Evolutionary conservation across 371 early-diverging fungal genomes (phyloP).

Genomic region (Smittium mucronatum): DNA sequence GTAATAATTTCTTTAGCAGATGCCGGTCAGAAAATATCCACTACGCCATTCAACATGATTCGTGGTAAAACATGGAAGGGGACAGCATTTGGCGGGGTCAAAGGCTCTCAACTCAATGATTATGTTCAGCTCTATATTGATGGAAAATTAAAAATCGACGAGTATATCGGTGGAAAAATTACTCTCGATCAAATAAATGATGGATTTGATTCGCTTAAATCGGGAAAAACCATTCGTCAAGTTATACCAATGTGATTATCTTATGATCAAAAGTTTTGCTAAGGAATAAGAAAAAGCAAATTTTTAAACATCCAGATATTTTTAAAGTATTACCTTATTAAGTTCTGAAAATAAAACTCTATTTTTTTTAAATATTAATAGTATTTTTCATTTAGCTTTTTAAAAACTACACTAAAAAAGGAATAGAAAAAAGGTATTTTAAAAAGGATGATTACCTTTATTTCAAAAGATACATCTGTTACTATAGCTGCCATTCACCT

Average conservation of each 20-base stretch:
- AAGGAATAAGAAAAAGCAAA: too few relatives aligned
- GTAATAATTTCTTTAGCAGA: constrained; percentile 87
- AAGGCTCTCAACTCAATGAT: constrained; percentile 81
- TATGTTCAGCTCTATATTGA: constrained; percentile 73
- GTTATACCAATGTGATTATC: constrained; percentile 20
- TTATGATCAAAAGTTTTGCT: too few relatives aligned
- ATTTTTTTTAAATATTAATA: too few relatives aligned
- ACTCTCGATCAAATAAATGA: constrained; percentile 74
- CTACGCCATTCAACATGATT: constrained; percentile 88
- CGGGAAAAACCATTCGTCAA: constrained; percentile 41
- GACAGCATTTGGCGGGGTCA: constrained; percentile 91
- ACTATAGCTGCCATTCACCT: too few relatives aligned
- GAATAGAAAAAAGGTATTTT: too few relatives aligned
- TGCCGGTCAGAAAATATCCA: constrained; percentile 81
- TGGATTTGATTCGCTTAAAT: constrained; percentile 82
- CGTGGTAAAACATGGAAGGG: constrained; percentile 93
- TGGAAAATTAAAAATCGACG: constrained; percentile 79
- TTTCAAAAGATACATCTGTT: too few relatives aligned
- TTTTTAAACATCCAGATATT: too few relatives aligned
- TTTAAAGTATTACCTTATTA: too few relatives aligned
- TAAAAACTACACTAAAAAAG: too few relatives aligned
- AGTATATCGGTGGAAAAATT: constrained; percentile 71
- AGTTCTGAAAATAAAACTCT: too few relatives aligned
- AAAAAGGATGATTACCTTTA: too few relatives aligned
- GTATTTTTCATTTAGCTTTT: too few relatives aligned